A percentile compares a stretch with the other conserved stretches of the same genome.
These are phyloP conservation scores for Sphaerulina musiva DNA, from an alignment of 2,329 filamentous ascomycete species.

Conservation along the genomic window DNA sequence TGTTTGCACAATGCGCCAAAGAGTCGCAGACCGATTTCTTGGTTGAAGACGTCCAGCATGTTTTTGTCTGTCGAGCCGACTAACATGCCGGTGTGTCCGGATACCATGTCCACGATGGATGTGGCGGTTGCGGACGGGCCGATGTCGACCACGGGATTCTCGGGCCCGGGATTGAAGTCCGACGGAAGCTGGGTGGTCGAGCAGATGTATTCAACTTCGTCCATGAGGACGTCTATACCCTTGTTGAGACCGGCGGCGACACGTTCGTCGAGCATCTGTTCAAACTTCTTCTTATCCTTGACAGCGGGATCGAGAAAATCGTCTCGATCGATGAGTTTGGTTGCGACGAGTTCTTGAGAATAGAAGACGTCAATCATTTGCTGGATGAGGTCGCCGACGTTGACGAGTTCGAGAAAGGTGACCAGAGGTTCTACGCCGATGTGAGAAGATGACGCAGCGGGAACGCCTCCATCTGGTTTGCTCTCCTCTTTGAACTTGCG, in stretches of 20 bases:
- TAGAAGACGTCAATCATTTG: conserved; percentile 99
- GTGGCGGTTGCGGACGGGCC: conserved; percentile 73
- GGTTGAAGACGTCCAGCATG: conserved; percentile 97
- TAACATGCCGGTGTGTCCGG: conserved; percentile 85
- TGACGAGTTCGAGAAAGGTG: conserved; percentile 93
- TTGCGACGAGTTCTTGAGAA: conserved; percentile 80
- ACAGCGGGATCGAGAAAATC: conserved; percentile 90
- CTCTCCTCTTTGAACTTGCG: conserved; percentile 46
- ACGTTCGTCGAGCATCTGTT: conserved; percentile 96
- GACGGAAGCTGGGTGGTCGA: conserved; percentile 78
- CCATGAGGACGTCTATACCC: conserved; percentile 96
- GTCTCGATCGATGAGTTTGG: conserved; percentile 80
- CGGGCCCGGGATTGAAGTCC: conserved; percentile 73
- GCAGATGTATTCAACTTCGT: conserved; percentile 92
- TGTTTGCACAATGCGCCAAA: conserved; percentile 95
- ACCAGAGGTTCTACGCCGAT: conserved; percentile 78
- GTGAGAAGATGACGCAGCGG: conserved; percentile 7
- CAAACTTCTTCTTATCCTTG: conserved; percentile 95
- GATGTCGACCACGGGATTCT: conserved; percentile 44
- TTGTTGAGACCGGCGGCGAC: conserved; percentile 94
- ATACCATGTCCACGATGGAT: conserved; percentile 77
- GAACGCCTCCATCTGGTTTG: conserved; percentile 8
- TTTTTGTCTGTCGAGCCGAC: conserved; percentile 94
- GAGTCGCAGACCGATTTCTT: conserved; percentile 87
- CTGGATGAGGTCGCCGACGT: conserved; percentile 93